Conservation (phyloP, 495 filamentous ascomycete species). For the Rhypophila decipiens region DNA sequence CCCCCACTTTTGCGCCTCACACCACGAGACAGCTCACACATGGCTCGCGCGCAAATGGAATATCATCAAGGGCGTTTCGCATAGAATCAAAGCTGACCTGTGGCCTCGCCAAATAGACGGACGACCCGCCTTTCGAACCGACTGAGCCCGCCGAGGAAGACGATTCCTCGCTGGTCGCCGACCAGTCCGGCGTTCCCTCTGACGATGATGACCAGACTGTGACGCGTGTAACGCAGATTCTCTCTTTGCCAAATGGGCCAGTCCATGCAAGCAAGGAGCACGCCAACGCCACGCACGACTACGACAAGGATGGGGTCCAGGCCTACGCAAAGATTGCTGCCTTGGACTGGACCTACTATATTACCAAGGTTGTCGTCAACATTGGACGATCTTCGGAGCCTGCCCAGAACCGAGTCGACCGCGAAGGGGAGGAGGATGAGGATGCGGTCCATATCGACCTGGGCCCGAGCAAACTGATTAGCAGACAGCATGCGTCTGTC, state of each 20-base stretch:
- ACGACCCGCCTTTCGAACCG: conserved; percentile 14
- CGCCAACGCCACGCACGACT: conserved; percentile 63
- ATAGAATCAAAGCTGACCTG: neutral
- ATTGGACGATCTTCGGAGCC: conserved; percentile 77
- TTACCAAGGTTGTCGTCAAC: conserved; percentile 69
- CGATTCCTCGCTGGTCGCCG: conserved; percentile 37
- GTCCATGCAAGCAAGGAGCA: conserved; percentile 68
- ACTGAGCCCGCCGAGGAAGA: conserved; percentile 30
- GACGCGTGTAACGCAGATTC: conserved; percentile 63
- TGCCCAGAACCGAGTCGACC: conserved; percentile 24
- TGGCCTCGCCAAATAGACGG: conserved; percentile 5
- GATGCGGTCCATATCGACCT: conserved; percentile 77
- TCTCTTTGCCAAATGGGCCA: conserved; percentile 49
- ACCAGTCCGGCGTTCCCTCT: conserved; percentile 39
- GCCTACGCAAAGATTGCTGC: conserved; percentile 94
- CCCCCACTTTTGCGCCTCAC: conserved; percentile 1
- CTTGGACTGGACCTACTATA: conserved; percentile 89
- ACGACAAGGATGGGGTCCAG: conserved; percentile 65
- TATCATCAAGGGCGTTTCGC: conserved; percentile 29
- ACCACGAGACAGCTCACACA: conserved; percentile 10
- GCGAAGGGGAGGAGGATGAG: conserved; percentile 24
- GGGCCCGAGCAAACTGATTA: conserved; percentile 88
- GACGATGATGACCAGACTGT: conserved; percentile 60
- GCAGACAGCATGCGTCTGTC: conserved; percentile 79
- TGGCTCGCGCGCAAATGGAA: conserved; percentile 9